phyloP scores from a whole-genome alignment of 2,329 filamentous ascomycete genomes.

The Talaromyces sp. region DNA sequence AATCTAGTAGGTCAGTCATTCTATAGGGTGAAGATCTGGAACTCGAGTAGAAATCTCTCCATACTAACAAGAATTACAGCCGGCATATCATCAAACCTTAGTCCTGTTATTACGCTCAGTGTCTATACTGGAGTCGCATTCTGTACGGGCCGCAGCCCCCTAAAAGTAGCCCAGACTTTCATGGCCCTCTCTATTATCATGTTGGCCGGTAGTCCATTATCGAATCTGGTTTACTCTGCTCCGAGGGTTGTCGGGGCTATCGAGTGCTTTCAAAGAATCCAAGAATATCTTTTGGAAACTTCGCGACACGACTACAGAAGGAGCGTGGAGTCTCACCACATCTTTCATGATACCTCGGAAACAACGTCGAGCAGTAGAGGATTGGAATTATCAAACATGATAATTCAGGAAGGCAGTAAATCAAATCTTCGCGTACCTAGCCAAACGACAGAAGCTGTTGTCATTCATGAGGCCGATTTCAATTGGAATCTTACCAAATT shows the following conservation, averaged over 20 bases:
- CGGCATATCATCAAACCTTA: slow-evolving; percentile 22
- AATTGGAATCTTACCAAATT: not conserved
- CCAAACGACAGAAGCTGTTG: not conserved
- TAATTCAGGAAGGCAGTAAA: not conserved
- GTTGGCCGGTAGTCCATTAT: slow-evolving; percentile 20
- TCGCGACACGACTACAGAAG: slow-evolving; percentile 35
- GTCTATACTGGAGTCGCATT: slow-evolving; percentile 20
- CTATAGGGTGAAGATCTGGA: not conserved
- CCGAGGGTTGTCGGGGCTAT: slow-evolving; percentile 32
- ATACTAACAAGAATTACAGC: not conserved
- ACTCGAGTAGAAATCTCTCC: not conserved
- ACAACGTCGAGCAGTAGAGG: not conserved
- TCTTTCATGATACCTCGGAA: not conserved
- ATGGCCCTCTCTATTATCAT: slow-evolving; percentile 24
- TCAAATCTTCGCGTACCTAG: not conserved
- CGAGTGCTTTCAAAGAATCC: slow-evolving; percentile 40
- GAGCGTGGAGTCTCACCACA: slow-evolving; percentile 9
- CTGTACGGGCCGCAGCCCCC: slow-evolving; percentile 13
- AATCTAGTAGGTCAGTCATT: slow-evolving; percentile 31
- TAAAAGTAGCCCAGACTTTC: slow-evolving; percentile 25
- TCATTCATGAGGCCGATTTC: slow-evolving; percentile 2
- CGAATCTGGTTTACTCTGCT: slow-evolving; percentile 23
- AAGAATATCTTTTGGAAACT: slow-evolving; percentile 41
- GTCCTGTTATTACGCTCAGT: slow-evolving; percentile 27
- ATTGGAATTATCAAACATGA: not conserved